Conservation (phyloP, 2,329 filamentous ascomycete species). For the Phoma sp. region DNA sequence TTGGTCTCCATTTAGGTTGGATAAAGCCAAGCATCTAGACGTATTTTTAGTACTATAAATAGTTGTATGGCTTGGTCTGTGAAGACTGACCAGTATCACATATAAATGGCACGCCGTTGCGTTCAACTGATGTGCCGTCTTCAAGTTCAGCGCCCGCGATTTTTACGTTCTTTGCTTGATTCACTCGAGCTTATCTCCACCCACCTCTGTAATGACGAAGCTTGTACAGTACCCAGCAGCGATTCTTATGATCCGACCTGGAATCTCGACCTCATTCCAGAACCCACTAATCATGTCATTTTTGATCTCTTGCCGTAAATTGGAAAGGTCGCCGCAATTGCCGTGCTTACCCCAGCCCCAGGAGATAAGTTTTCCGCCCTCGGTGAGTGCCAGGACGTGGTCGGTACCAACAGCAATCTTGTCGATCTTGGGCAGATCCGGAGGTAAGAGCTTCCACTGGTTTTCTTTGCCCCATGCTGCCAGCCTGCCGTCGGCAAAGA, state of each 20-base stretch:
- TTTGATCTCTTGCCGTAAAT: conserved; percentile 18
- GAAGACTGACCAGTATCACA: neutral
- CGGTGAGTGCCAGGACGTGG: conserved; percentile 77
- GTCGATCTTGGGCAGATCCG: conserved; percentile 62
- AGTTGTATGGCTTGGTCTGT: neutral
- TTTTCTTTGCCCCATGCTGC: conserved; percentile 83
- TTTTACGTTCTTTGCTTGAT: neutral
- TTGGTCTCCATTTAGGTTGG: neutral
- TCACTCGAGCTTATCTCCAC: neutral
- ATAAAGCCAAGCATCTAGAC: neutral
- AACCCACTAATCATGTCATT: conserved; percentile 40
- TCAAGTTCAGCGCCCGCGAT: neutral
- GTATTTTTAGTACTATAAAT: neutral
- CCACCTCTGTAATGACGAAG: conserved; percentile 29
- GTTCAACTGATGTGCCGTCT: neutral
- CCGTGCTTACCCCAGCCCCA: conserved; percentile 99
- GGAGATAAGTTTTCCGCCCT: conserved; percentile 70
- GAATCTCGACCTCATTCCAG: conserved; percentile 38
- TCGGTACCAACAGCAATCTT: conserved; percentile 86
- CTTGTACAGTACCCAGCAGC: conserved; percentile 39
- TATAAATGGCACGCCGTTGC: neutral
- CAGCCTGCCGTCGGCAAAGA: conserved; percentile 66
- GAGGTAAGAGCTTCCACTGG: conserved; percentile 78
- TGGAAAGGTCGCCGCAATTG: conserved; percentile 72
- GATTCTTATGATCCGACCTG: conserved; percentile 29